Base-by-base conservation (phyloP, 257 asterid genomes). In the Jaltomata sinuosa region DNA sequence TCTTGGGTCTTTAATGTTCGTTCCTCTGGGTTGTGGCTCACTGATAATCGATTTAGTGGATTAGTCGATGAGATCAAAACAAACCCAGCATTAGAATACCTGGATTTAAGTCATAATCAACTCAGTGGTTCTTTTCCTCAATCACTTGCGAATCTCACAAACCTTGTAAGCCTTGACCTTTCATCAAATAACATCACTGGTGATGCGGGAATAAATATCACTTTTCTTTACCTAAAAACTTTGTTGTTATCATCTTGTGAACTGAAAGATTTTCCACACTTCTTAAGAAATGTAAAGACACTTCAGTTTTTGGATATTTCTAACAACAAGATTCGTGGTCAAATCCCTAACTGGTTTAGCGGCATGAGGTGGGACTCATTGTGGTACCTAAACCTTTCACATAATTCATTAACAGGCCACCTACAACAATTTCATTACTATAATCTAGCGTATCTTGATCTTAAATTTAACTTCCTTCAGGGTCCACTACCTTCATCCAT, bases 271-370 rank as follows among this genome's bases (percentile, higher is more conserved):
- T 74, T 84, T 19, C 81, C 84, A 15, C 11, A 31, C 8, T 79
- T 84, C 36, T 11, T 79, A 1, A 84, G 45, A 22, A 34, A 52
- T 32, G 34, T 27, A n/a, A 32, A 45, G 11, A 42, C 11, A 21
- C 34, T 84, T 0, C 0, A 0, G 2, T 0, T 1, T 5, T 62
- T 85, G 7, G 45, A 81, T 12, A 65, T 85, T 10, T 84, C 83
- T 6, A 45, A 54, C 38, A 62, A 78, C 25, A 19, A 45, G 6
- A 55, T 84, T 31, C 19, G 1, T 22, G 65, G 85, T 5, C 34
- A 32, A 34, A 81, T 82, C 1, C 88, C 83, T 6, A 45, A 32
- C 22, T 61, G 83, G 88, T 19, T 76, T 14, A 15, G 49, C 36
- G 2, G 19, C 36, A 12, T 12, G 67, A 31, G 53, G 42, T 67